Conservation (phyloP, 140 eudicot species). For the Bidens hawaiensis region DNA sequence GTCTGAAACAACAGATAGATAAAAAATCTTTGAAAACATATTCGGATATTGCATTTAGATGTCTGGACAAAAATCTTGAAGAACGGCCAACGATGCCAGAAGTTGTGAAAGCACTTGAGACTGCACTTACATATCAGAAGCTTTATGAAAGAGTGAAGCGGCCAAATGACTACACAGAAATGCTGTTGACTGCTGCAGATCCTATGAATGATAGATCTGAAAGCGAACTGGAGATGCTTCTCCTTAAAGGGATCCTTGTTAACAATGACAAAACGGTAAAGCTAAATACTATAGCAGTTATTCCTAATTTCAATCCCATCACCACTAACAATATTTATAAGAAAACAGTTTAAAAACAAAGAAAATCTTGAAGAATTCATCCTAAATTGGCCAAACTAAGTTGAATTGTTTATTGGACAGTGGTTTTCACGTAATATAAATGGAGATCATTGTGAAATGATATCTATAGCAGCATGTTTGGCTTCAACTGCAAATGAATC, state of each 20-base stretch:
- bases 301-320: not conserved
- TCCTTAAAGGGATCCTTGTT: not conserved
- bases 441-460: too few relatives aligned
- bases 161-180: not conserved
- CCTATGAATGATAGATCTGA: not conserved
- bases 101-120: conserved; percentile 6
- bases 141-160: not conserved
- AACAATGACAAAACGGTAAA: conserved; percentile 3
- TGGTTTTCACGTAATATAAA: too few relatives aligned
- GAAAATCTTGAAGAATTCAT: not conserved
- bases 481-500: too few relatives aligned
- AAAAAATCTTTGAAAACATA: not conserved
- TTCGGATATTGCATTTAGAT: not conserved
- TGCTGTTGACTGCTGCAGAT: not conserved
- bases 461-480: too few relatives aligned
- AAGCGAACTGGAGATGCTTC: not conserved
- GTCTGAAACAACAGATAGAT: not conserved
- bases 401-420: not conserved
- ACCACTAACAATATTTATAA: too few relatives aligned
- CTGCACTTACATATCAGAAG: conserved; percentile 5
- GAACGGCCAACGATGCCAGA: not conserved
- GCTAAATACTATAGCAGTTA: not conserved
- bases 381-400: too few relatives aligned
- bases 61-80: not conserved
- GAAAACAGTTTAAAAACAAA: not conserved